Percentiles rank a stretch among this genome's conserved stretches.
Evolutionary conservation across 495 filamentous ascomycete species (phyloP).

Genomic region (Tetracladium setigerum): DNA sequence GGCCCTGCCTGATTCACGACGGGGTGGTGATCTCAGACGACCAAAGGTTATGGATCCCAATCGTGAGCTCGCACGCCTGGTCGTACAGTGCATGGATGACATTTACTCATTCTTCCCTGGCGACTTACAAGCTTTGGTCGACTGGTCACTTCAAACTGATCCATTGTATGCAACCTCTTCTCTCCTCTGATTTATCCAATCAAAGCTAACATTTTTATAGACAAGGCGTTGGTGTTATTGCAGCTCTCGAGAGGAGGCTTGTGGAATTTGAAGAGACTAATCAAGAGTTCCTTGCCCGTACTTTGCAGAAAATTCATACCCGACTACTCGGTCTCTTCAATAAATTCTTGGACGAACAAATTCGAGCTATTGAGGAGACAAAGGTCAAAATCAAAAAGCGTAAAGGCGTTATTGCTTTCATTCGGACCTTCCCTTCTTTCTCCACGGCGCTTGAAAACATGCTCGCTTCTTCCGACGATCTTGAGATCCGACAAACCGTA

Average conservation of each 20-base stretch:
- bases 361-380: slow-evolving; percentile 94
- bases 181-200: slow-evolving; percentile 10
- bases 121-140: slow-evolving; percentile 72
- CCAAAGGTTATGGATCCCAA: slow-evolving; percentile 78
- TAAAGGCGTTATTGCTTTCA: slow-evolving; percentile 90
- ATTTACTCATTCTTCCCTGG: slow-evolving; percentile 73
- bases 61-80: slow-evolving; percentile 67
- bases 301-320: slow-evolving; percentile 71
- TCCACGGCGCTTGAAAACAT: slow-evolving; percentile 73
- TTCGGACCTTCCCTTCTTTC: slow-evolving; percentile 87
- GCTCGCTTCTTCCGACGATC: slow-evolving; percentile 40
- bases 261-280: slow-evolving; percentile 74
- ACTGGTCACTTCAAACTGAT: slow-evolving; percentile 76
- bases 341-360: slow-evolving; percentile 89
- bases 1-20: slow-evolving; percentile 57
- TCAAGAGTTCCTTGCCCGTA: slow-evolving; percentile 80
- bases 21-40: slow-evolving; percentile 57
- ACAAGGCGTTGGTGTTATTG: slow-evolving; percentile 84
- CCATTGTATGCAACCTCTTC: slow-evolving; percentile 41
- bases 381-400: slow-evolving; percentile 98
- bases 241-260: slow-evolving; percentile 69
- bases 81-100: slow-evolving; percentile 78
- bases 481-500: slow-evolving; percentile 63
- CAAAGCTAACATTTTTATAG: slow-evolving; percentile 27
- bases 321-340: slow-evolving; percentile 70